phyloP scores from a whole-genome alignment of 148 eudicot genomes.

The Camellia granthamiana region DNA sequence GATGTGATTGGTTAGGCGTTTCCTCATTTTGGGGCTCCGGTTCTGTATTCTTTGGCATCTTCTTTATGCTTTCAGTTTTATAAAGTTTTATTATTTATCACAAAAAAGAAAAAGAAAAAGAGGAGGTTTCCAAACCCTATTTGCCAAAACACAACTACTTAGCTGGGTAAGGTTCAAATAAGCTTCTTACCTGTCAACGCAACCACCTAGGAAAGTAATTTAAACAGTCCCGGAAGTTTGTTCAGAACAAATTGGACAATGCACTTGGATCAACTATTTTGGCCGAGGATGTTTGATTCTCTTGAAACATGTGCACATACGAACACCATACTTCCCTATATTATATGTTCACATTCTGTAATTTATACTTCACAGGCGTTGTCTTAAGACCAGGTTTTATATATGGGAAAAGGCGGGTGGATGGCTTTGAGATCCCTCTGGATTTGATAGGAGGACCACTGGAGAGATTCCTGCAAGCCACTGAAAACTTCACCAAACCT shows the following conservation, averaged over 20 bases:
- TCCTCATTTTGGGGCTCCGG: too few species aligned
- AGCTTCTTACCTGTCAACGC: neutral
- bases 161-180: neutral
- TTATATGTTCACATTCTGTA: neutral
- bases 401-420: constrained; percentile 91
- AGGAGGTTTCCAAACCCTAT: neutral
- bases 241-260: neutral
- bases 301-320: neutral
- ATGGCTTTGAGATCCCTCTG: constrained; percentile 84
- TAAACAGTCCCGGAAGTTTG: neutral
- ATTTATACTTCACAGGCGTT: constrained; percentile 53
- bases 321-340: neutral
- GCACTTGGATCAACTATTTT: neutral
- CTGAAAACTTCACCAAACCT: constrained; percentile 65
- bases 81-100: too few species aligned
- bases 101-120: too few species aligned
- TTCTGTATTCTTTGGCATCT: too few species aligned
- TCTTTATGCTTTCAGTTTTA: too few species aligned
- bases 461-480: constrained; percentile 62
- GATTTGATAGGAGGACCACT: constrained; percentile 82
- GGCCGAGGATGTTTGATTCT: neutral
- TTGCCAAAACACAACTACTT: neutral
- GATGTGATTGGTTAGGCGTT: too few species aligned
- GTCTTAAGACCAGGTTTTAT: constrained; percentile 87
- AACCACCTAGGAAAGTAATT: neutral